Conservation (phyloP, 1,284 basidiomycete species). For the Exsudoporus floridanus region DNA sequence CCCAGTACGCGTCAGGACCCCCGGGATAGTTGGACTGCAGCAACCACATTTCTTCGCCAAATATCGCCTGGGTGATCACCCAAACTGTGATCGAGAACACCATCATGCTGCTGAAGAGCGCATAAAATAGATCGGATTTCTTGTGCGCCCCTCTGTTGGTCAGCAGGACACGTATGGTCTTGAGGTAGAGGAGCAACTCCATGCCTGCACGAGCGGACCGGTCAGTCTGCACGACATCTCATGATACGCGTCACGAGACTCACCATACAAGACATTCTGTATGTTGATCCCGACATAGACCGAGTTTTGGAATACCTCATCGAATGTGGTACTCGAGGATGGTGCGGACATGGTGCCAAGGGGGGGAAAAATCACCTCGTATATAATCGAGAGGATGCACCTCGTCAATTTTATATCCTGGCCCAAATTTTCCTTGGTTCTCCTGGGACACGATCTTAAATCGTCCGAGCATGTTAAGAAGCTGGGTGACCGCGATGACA, state of each 20-base stretch:
- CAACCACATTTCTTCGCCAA: constrained; percentile 28
- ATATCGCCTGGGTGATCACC: constrained; percentile 12
- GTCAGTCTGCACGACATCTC: not conserved
- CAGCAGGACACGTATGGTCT: constrained; percentile 20
- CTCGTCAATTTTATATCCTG: constrained; percentile 6
- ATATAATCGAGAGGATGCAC: not conserved
- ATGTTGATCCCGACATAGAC: constrained; percentile 22
- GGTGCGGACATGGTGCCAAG: not conserved
- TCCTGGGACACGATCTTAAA: not conserved
- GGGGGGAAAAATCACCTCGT: not conserved
- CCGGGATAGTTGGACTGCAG: constrained; percentile 10
- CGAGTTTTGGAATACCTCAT: constrained; percentile 14
- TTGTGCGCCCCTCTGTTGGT: not conserved
- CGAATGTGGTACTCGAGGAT: too few relatives aligned
- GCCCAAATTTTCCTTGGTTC: not conserved
- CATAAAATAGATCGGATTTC: constrained; percentile 13
- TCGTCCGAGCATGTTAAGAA: not conserved
- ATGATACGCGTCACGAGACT: not conserved
- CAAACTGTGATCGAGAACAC: constrained; percentile 23
- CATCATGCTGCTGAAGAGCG: constrained; percentile 24
- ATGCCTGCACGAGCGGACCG: constrained; percentile 13
- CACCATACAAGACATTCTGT: constrained; percentile 28
- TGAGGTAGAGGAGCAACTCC: constrained; percentile 24
- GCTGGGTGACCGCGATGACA: not conserved
- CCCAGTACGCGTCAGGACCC: constrained; percentile 18